Evolutionary conservation across 768 basidiomycete genomes (phyloP), one percentile per base, ranked within the genome.

Genomic region (Cystobasidium onofrii): DNA sequence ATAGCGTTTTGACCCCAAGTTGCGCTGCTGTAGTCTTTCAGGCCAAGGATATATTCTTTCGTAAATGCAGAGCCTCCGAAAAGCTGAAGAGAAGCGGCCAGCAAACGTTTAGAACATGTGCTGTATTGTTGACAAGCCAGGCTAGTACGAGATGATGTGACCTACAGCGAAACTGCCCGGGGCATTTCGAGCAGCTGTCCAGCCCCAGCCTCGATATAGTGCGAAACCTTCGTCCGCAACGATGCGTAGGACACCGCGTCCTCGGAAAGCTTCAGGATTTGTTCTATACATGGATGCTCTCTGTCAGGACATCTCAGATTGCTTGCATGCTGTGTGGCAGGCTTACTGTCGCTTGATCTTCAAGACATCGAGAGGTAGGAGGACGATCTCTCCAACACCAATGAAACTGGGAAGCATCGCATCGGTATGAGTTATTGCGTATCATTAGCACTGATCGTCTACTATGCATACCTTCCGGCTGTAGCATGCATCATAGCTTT

Each of bases 1-100:
- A 98, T 86, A 79, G 98, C 98, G 84, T 99, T 99, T 83, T 99
- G 93, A 12, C 83, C 84, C 92, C 93, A 97, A 0, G 95, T 97
- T n/a, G 95, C 95, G 77, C 88, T 86, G 65, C 88, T 89, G 84
- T 92, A 99, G 81, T 98, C 95, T 29, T 86, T 81, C 3, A 98
- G 87, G 60, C 90, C 88, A 77, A 97, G 90, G 60, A 90, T 82
- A 81, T 94, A 94, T 78, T 97, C 94, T 81, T 98, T 98, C 36
- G 94, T 91, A 61, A 87, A 85, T 0, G 95, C 95, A 0, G 94
- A 96, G 54, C 91, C 95, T 80, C 95, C 95, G 80, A 99, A 99
- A 60, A 98, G 90, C 92, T 96, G 41, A 0, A 41, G 63, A 12
- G 10, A 12, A n/a, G 31, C 25, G n/a, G n/a, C 20, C 23, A 27